A percentile compares a stretch with the other conserved stretches of the same genome.
Conservation (phyloP, 2,329 filamentous ascomycete species). For the Penicillium sclerotiorum region DNA sequence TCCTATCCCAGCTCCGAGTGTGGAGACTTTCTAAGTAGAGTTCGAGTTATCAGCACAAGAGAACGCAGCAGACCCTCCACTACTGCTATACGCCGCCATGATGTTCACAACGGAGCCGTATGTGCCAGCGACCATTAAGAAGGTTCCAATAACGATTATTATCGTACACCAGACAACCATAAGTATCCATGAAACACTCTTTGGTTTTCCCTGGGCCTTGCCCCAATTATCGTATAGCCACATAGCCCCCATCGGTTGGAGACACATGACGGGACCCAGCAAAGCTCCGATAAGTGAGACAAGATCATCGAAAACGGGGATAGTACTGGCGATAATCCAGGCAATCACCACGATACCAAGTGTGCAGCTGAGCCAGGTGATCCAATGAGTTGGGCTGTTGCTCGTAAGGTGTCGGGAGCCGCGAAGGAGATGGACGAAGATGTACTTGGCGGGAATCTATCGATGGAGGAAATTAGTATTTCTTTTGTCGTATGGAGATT, state of each 20-base stretch:
- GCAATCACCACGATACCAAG: conserved; percentile 20
- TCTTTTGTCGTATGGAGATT: background rate
- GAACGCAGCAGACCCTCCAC: conserved; percentile 40
- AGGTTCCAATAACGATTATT: conserved; percentile 41
- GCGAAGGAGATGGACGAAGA: conserved; percentile 25
- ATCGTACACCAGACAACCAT: conserved; percentile 29
- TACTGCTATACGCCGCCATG: conserved; percentile 34
- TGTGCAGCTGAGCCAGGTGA: conserved; percentile 27
- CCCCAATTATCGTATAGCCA: conserved; percentile 49
- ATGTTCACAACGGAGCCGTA: conserved; percentile 49
- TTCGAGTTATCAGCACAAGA: conserved; percentile 48
- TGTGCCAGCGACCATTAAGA: conserved; percentile 49
- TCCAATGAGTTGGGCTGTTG: conserved; percentile 27
- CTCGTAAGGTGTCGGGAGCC: conserved; percentile 22
- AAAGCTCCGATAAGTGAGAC: conserved; percentile 30
- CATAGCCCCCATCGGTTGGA: conserved; percentile 43
- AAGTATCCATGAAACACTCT: conserved; percentile 16
- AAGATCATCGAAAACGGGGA: conserved; percentile 27
- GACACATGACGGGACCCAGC: conserved; percentile 24
- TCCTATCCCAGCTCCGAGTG: background rate
- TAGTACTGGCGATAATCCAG: conserved; percentile 30
- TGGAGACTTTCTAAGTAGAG: background rate
- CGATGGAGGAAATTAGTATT: background rate
- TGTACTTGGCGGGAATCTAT: conserved; percentile 23
- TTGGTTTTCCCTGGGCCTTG: conserved; percentile 15